phyloP scores from a whole-genome alignment of 129 eudicot genomes.

The Cynara cardunculus region DNA sequence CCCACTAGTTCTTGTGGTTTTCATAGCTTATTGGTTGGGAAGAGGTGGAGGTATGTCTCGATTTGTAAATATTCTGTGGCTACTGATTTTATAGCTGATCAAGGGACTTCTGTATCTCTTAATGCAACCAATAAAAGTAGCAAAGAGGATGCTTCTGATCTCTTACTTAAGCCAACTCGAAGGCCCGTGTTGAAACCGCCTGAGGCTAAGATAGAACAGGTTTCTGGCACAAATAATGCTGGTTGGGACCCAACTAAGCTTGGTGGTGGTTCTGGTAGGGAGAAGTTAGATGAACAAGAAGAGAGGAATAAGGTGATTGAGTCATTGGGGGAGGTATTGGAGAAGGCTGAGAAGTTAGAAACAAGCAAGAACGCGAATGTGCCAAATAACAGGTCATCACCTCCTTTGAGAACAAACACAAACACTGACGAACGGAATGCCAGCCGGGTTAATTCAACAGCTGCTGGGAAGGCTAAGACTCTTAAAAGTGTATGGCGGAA shows the following conservation, averaged over 20 bases:
- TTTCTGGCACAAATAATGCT: slow-evolving; percentile 25
- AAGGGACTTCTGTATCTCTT: slow-evolving; percentile 56
- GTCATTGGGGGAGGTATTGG: slow-evolving; percentile 76
- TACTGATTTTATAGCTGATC: slow-evolving; percentile 73
- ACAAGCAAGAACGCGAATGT: slow-evolving; percentile 35
- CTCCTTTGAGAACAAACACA: slow-evolving; percentile 19
- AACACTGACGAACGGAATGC: slow-evolving; percentile 30
- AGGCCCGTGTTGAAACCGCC: slow-evolving; percentile 56
- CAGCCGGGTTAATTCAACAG: slow-evolving; percentile 25
- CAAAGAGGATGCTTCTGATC: slow-evolving; percentile 49
- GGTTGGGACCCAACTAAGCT: slow-evolving; percentile 32
- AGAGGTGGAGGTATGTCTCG: slow-evolving; percentile 71
- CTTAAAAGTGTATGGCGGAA: slow-evolving; percentile 86
- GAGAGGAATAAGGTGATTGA: slow-evolving; percentile 76
- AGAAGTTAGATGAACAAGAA: slow-evolving; percentile 31
- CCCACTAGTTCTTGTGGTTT: slow-evolving; percentile 48
- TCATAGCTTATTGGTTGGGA: slow-evolving; percentile 47
- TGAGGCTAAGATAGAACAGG: slow-evolving; percentile 36
- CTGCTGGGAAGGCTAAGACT: slow-evolving; percentile 42
- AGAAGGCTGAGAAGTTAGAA: slow-evolving; percentile 75
- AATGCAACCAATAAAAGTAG: slow-evolving; percentile 50
- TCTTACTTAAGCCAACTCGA: slow-evolving; percentile 55
- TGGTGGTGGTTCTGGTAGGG: slow-evolving; percentile 27
- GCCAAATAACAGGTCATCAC: slow-evolving; percentile 24
- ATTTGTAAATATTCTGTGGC: slow-evolving; percentile 78